Percentiles rank a stretch among this genome's conserved stretches.
phyloP scores from a whole-genome alignment of 306 rosid species.

The Arachis stenosperma region DNA sequence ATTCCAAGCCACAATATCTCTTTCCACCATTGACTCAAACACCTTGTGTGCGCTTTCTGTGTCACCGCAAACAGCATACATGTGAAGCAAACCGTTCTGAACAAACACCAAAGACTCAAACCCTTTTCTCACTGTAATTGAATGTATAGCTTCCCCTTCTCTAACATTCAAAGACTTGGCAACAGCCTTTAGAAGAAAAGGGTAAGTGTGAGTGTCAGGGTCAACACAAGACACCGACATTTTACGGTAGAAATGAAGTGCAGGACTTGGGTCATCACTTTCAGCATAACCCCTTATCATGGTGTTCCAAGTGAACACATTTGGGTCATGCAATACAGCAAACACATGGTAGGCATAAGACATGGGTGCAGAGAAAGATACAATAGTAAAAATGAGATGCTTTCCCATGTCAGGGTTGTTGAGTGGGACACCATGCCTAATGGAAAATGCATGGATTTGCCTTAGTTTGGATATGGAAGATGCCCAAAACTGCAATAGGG shows the following conservation, averaged over 20 bases:
- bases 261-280: slow-evolving; percentile 40
- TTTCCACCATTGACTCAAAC: slow-evolving; percentile 54
- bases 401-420: slow-evolving; percentile 57
- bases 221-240: slow-evolving; percentile 42
- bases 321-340: slow-evolving; percentile 39
- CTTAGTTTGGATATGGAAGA: slow-evolving; percentile 52
- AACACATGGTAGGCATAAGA: slow-evolving; percentile 52
- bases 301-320: slow-evolving; percentile 60
- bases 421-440: slow-evolving; percentile 50
- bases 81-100: slow-evolving; percentile 58
- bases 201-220: slow-evolving; percentile 67
- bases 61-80: slow-evolving; percentile 58
- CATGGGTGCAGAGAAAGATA: slow-evolving; percentile 60
- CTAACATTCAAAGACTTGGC: slow-evolving; percentile 47
- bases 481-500: slow-evolving; percentile 53
- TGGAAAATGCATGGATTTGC: slow-evolving; percentile 63
- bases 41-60: slow-evolving; percentile 51
- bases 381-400: slow-evolving; percentile 51
- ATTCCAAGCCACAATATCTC: slow-evolving; percentile 67
- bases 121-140: slow-evolving; percentile 49
- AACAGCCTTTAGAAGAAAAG: slow-evolving; percentile 62
- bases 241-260: slow-evolving; percentile 42
- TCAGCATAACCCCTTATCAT: slow-evolving; percentile 62
- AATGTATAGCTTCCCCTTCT: slow-evolving; percentile 58
- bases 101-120: slow-evolving; percentile 59